These are phyloP conservation scores for Paramecium tetraurelia DNA, from an alignment of 73 alveolate genomes.

Conservation along the genomic window DNA sequence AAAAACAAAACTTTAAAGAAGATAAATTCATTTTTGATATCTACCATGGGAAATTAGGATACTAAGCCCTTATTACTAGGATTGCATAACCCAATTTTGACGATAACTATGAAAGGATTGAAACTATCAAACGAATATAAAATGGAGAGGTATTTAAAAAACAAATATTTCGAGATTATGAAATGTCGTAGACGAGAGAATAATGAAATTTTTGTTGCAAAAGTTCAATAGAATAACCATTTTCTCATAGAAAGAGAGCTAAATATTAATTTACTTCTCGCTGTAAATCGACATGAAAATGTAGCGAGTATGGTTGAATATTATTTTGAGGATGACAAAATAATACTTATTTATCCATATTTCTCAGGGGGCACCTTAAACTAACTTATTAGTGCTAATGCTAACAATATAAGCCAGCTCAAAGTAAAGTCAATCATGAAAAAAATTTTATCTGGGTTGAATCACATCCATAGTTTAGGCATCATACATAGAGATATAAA, in stretches of 20 bases:
- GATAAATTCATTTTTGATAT: neutral
- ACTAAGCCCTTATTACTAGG: neutral
- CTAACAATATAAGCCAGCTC: neutral
- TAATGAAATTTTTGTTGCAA: neutral
- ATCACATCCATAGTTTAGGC: neutral
- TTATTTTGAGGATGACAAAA: neutral
- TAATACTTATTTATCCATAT: neutral
- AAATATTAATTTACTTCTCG: neutral
- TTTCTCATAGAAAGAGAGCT: neutral
- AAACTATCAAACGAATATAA: neutral
- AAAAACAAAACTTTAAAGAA: neutral
- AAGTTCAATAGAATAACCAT: neutral
- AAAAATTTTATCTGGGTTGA: neutral
- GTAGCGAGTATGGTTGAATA: neutral
- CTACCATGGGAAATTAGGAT: neutral
- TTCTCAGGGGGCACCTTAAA: neutral
- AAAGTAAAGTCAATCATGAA: neutral
- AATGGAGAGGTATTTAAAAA: neutral
- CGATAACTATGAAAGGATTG: neutral
- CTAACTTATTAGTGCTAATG: neutral
- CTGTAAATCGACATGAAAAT: neutral
- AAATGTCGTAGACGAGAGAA: neutral
- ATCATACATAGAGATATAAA: slow-evolving; percentile 18
- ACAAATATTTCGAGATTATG: neutral
- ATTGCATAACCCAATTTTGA: neutral